Conservation (phyloP, 768 basidiomycete species). For the Termitomyces heimii region DNA sequence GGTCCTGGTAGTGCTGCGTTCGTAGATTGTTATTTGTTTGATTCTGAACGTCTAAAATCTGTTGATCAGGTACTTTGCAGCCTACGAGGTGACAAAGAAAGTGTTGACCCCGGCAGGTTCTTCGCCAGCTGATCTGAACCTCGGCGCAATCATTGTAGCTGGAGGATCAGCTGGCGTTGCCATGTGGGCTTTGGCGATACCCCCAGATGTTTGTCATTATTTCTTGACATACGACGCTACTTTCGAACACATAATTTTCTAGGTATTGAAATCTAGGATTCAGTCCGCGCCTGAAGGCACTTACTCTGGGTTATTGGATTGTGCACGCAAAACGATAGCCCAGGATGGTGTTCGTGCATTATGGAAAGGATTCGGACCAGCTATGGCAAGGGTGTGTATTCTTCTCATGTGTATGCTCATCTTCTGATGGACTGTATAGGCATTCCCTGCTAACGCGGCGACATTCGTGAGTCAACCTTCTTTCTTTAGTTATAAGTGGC, state of each 20-base stretch:
- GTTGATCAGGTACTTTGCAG: slow-evolving; percentile 80
- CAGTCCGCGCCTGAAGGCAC: slow-evolving; percentile 97
- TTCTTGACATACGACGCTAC: neutral
- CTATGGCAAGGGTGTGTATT: slow-evolving; percentile 78
- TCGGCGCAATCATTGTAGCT: slow-evolving; percentile 83
- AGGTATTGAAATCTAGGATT: slow-evolving; percentile 94
- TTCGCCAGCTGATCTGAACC: slow-evolving; percentile 74
- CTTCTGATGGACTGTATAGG: slow-evolving; percentile 34
- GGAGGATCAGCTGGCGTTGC: slow-evolving; percentile 94
- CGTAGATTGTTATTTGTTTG: slow-evolving; percentile 23
- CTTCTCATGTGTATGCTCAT: neutral
- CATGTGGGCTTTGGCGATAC: slow-evolving; percentile 98
- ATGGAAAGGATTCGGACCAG: slow-evolving; percentile 97
- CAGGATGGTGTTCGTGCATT: slow-evolving; percentile 81
- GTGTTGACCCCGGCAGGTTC: slow-evolving; percentile 74
- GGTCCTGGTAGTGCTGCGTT: slow-evolving; percentile 96
- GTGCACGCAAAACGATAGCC: slow-evolving; percentile 86
- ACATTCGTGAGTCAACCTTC: slow-evolving; percentile 64
- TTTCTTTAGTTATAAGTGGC: neutral
- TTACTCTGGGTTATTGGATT: slow-evolving; percentile 93
- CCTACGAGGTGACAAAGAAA: slow-evolving; percentile 93
- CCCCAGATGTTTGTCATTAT: slow-evolving; percentile 70
- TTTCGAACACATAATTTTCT: slow-evolving; percentile 2
- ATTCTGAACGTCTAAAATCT: slow-evolving; percentile 4
- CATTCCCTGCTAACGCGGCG: slow-evolving; percentile 97